A percentile compares a stretch with the other conserved stretches of the same genome.
Evolutionary conservation across 176 grass and related monocot species (phyloP).

Genomic region (Ensete glaucum): DNA sequence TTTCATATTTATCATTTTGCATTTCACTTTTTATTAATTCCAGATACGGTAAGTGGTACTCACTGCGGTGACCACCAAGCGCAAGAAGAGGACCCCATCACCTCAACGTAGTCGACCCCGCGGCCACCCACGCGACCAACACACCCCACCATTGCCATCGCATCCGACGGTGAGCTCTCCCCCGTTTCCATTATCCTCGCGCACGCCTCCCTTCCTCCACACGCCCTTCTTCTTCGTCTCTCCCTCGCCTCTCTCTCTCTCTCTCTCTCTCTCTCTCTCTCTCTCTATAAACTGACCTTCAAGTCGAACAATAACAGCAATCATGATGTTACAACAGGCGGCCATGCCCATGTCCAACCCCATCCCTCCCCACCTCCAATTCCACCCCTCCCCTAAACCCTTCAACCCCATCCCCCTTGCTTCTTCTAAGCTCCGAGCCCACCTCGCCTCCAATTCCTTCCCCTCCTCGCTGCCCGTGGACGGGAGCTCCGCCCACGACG

Average conservation of each 20-base stretch:
- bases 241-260: background rate
- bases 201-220: background rate
- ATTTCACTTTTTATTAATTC: too few relatives aligned
- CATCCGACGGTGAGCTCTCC: too few relatives aligned
- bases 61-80: background rate
- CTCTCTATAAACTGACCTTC: too few relatives aligned
- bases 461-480: constrained; percentile 1
- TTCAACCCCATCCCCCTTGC: background rate
- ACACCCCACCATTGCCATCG: background rate
- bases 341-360: background rate
- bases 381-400: background rate
- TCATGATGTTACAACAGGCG: background rate
- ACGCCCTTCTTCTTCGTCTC: background rate
- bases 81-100: constrained; percentile 4
- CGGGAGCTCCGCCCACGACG: constrained; percentile 15
- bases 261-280: background rate
- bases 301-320: too few relatives aligned
- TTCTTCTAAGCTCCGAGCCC: constrained; percentile 3
- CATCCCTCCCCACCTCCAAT: background rate
- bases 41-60: too few relatives aligned
- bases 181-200: background rate
- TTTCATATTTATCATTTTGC: too few relatives aligned
- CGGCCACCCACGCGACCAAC: background rate
- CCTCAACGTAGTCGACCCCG: constrained; percentile 11
- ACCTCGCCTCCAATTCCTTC: background rate